These are phyloP conservation scores for Fomitopsis schrenkii DNA, from an alignment of 1,284 basidiomycete species.

Conservation along the genomic window DNA sequence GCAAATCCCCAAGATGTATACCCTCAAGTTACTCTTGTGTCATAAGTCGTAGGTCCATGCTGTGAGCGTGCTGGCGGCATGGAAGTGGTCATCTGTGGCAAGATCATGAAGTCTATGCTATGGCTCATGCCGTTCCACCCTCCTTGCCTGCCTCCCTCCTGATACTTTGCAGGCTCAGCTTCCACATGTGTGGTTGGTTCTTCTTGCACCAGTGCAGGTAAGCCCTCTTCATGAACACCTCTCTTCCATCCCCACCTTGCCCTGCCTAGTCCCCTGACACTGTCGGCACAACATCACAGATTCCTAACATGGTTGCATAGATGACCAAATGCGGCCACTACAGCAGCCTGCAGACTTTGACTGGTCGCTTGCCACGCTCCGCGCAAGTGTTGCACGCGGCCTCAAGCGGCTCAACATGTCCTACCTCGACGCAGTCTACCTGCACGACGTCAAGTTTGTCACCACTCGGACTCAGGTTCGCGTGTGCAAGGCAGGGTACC, in stretches of 20 bases:
- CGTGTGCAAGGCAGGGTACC: conserved; percentile 50
- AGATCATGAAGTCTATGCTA: no score
- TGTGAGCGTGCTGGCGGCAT: no score
- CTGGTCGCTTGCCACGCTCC: conserved; percentile 72
- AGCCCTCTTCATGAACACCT: background rate
- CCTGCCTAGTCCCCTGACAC: background rate
- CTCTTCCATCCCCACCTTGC: background rate
- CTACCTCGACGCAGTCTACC: conserved; percentile 84
- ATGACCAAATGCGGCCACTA: conserved; percentile 96
- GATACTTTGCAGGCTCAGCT: no score
- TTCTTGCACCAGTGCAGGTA: no score
- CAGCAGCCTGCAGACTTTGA: conserved; percentile 71
- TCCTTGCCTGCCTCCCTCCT: no score
- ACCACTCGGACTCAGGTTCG: conserved; percentile 42
- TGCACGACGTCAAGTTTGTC: conserved; percentile 94
- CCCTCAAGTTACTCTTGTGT: no score
- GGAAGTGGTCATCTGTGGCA: no score
- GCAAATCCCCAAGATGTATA: no score
- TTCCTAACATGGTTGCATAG: conserved; percentile 30
- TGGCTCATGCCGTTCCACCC: no score
- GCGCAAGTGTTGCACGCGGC: conserved; percentile 68
- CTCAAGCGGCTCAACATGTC: conserved; percentile 72
- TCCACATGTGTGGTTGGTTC: no score
- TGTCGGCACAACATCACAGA: background rate
- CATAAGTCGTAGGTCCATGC: no score